Base-by-base conservation (phyloP, 1,139 yeast genomes). In the Pichia sp. region DNA sequence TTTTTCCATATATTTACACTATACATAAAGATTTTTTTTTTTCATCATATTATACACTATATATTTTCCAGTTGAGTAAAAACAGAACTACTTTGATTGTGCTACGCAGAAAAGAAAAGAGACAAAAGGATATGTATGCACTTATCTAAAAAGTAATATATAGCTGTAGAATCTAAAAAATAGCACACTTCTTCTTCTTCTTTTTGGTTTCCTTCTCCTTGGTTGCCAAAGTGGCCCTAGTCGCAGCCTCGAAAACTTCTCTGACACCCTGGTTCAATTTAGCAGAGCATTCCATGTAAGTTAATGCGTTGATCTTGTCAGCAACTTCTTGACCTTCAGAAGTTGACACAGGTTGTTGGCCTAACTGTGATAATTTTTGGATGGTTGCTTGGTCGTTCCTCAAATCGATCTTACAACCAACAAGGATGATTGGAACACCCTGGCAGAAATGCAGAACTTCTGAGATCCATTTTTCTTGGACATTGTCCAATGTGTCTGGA, bases 381-480 rank as follows among this genome's bases (percentile, higher is more conserved):
- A 86, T 80, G 44, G 93, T 87, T 61, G 76, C 78, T 31, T 83
- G 83, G 69, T 90, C 95, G 70, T 85, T 79, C 76, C 97, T 85
- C 69, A 89, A 76, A 73, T 91, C 98, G 60, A 84, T 82, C 74
- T 91, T 91, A 70, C 96, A 87, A 58, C 96, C 97, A 58, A 90
- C 96, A 58, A 91, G 78, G 63, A 90, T 88, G 72, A 89, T 87
- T 65, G 97, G 97, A 52, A 89, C 93, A 68, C 95, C 95, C 68
- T 87, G 96, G 73, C 96, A 90, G 79, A 88, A 89, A 72, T 89
- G 96, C 69, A 87, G 75, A 52, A 90, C 96, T 74, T 90, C 97
- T 55, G 95, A 84, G 63, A 88, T 87, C 97, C 97, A 90, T 71
- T 89, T 88, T 72, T 87, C 96, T 75, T 87, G 89, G 58, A 89